Percentiles rank a stretch among this genome's conserved stretches.
Evolutionary conservation across 192 early-diverging fungal genomes (phyloP).

Genomic region (Backusella australiensis): DNA sequence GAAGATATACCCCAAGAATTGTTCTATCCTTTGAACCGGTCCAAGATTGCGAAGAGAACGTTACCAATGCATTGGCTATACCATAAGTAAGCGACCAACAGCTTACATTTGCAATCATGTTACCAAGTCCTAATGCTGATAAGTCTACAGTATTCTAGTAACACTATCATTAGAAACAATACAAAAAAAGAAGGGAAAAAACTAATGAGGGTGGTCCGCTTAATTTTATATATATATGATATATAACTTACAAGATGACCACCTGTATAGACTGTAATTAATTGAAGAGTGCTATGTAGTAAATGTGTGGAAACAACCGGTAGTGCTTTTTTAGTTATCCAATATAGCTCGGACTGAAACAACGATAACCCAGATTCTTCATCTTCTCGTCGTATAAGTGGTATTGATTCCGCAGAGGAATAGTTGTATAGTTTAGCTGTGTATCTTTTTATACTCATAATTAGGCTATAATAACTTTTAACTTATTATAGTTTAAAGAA

Average conservation of each 20-base stretch:
- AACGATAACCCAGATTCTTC: background rate
- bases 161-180: background rate
- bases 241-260: slow-evolving; percentile 27
- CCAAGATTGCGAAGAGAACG: slow-evolving; percentile 69
- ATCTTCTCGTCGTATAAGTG: background rate
- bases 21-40: slow-evolving; percentile 62
- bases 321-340: slow-evolving; percentile 35
- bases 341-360: slow-evolving; percentile 14
- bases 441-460: background rate
- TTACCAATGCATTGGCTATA: slow-evolving; percentile 69
- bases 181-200: no score
- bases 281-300: slow-evolving; percentile 28
- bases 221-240: slow-evolving; percentile 5
- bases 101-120: slow-evolving; percentile 69
- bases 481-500: background rate
- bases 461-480: background rate
- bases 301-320: slow-evolving; percentile 24
- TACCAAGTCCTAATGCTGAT: slow-evolving; percentile 64
- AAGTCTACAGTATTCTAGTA: slow-evolving; percentile 51
- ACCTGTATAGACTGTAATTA: slow-evolving; percentile 16
- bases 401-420: background rate
- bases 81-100: slow-evolving; percentile 67
- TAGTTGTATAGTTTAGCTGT: background rate
- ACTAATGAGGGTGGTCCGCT: no score
- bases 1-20: slow-evolving; percentile 69